Conservation (phyloP, 345 rosid species). For the Dovyalis caffra region DNA sequence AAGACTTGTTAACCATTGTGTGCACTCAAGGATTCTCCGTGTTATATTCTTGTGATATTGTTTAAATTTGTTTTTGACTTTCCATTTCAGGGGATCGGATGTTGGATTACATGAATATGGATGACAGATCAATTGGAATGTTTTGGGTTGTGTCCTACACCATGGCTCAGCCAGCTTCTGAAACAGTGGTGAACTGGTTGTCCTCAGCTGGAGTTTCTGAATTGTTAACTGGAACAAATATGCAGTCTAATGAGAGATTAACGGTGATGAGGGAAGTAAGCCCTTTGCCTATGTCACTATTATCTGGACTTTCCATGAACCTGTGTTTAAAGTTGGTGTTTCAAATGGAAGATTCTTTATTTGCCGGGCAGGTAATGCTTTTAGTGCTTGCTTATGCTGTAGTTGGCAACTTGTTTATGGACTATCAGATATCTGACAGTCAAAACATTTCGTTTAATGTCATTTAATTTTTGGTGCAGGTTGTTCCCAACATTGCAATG, state of each 20-base stretch:
- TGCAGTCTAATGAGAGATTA: constrained; percentile 73
- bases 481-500: constrained; percentile 95
- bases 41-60: not conserved
- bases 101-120: constrained; percentile 96
- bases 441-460: constrained; percentile 6
- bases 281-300: constrained; percentile 85
- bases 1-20: too few species aligned
- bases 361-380: constrained; percentile 71
- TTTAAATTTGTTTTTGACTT: not conserved
- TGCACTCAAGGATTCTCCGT: too few species aligned
- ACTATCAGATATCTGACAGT: not conserved
- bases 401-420: not conserved
- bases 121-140: constrained; percentile 94
- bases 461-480: constrained; percentile 49
- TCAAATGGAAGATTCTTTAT: constrained; percentile 86
- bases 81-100: constrained; percentile 71
- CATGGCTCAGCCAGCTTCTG: constrained; percentile 95
- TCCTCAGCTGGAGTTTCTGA: constrained; percentile 77
- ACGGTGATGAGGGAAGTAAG: constrained; percentile 87
- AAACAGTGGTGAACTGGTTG: constrained; percentile 78
- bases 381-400: constrained; percentile 24
- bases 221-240: constrained; percentile 51
- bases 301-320: constrained; percentile 88
- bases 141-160: constrained; percentile 98
- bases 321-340: constrained; percentile 70